Base-by-base conservation (phyloP, 2,329 filamentous ascomycete genomes). In the Blumeriella jaapii region DNA sequence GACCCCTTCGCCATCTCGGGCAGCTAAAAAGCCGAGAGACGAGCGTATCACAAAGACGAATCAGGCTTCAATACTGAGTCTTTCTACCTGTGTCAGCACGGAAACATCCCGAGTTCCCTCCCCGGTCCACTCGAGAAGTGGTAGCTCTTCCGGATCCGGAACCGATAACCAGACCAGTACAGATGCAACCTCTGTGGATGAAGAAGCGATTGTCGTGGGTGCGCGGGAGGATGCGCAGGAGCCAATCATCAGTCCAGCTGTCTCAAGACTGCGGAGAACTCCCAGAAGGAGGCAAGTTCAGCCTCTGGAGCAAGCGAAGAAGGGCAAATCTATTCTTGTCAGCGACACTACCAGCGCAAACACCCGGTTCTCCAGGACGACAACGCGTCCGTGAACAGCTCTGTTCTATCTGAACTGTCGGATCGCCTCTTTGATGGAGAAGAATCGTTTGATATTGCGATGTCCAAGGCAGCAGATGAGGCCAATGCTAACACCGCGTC, bases 121-220 rank as follows among this genome's bases (percentile, higher is more conserved):
- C 2, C 18, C 38, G 20, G 34, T 24, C 23, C 26, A 22, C 11
- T 48, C 47, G 4, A 40, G 41, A 28, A 27, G 35, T n/a, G 31
- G 17, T 9, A 50, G 43, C 23, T 31, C 36, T 4, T 43, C 40
- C 8, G 34, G 34, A 11, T 44, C 39, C 11, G 37, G 34, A 13
- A 39, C 38, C 8, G 49, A 50, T 12, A 44, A 36, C 4, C 45
- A 49, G 17, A 47, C 36, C 6, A 40, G 41, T 15, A 56, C 53
- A 3, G 54, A 57, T 42, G 54, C 49, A 13, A 57, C 54, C 14
- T 56, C 54, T 20, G 51, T 53, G 11, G 53, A 56, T 30, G 53
- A 56, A 22, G 54, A 57, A 17, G 50, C 49, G 3, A 53, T 55
- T 32, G 38, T 54, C 14, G 51, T 55, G 22, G 30, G 47, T 31